Conservation (phyloP, 805 yeast species). For the Clavispora asparagi region DNA sequence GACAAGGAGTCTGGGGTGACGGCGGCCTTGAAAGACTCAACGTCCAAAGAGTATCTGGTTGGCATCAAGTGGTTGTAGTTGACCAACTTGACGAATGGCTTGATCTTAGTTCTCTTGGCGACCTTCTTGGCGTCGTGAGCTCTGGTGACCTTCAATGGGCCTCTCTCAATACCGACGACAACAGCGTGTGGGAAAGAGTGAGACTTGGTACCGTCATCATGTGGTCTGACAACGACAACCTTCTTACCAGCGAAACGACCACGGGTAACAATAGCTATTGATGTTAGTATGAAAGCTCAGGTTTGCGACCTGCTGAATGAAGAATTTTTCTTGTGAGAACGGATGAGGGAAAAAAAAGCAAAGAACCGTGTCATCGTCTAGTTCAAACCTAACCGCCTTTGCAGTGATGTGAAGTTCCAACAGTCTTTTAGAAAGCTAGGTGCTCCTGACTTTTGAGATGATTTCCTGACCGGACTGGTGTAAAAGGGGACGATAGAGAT, state of each 20-base stretch:
- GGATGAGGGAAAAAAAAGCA: neutral
- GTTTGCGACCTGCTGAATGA: neutral
- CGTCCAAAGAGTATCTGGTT: slow-evolving; percentile 98
- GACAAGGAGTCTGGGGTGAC: slow-evolving; percentile 90
- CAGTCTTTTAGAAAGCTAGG: neutral
- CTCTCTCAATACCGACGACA: slow-evolving; percentile 98
- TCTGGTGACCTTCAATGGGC: slow-evolving; percentile 95
- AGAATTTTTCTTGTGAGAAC: neutral
- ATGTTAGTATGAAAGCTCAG: slow-evolving; percentile 13
- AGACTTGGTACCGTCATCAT: slow-evolving; percentile 97
- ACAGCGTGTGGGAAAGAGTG: slow-evolving; percentile 99
- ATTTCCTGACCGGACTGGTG: neutral
- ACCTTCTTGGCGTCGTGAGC: slow-evolving; percentile 92
- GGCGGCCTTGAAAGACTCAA: slow-evolving; percentile 88
- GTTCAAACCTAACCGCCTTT: neutral
- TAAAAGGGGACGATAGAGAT: neutral
- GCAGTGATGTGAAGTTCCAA: neutral
- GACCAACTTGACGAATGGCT: slow-evolving; percentile 98
- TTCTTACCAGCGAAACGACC: slow-evolving; percentile 99
- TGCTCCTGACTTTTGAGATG: neutral
- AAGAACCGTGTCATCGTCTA: no score
- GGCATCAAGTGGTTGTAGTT: slow-evolving; percentile 99
- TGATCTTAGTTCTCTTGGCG: slow-evolving; percentile 95
- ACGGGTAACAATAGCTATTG: slow-evolving; percentile 92
- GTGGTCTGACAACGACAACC: slow-evolving; percentile 97